Conservation (phyloP, 148 eudicot genomes). For the Vaccinium macrocarpon region DNA sequence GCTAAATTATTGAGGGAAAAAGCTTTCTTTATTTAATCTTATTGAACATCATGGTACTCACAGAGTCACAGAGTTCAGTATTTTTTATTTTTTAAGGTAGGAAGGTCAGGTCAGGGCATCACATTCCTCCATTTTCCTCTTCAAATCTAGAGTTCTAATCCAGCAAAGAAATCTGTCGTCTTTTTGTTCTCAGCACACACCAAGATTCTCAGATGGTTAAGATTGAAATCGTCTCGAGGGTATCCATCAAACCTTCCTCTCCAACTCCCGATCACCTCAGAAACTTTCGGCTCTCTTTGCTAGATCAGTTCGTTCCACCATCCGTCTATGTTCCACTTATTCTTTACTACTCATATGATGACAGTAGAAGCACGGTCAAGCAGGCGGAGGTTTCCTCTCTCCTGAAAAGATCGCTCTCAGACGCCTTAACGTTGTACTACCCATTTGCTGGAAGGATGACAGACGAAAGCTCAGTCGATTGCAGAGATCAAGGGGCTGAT, state of each 20-base stretch:
- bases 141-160: background rate
- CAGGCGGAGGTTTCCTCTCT: constrained; percentile 12
- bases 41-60: too few relatives aligned
- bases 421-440: constrained; percentile 34
- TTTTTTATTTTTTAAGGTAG: too few relatives aligned
- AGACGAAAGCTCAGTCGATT: constrained; percentile 29
- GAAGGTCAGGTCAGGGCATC: too few relatives aligned
- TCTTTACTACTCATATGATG: constrained; percentile 27
- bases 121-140: too few relatives aligned
- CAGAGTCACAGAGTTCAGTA: too few relatives aligned
- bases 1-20: too few relatives aligned
- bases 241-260: constrained; percentile 44
- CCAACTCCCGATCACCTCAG: constrained; percentile 39
- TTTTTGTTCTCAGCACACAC: background rate
- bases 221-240: constrained; percentile 32
- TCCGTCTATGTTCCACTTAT: constrained; percentile 26
- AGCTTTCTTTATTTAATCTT: too few relatives aligned
- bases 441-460: constrained; percentile 46
- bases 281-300: constrained; percentile 28
- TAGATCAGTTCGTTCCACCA: constrained; percentile 43
- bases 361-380: background rate
- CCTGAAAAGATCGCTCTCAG: constrained; percentile 28
- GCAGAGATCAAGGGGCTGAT: constrained; percentile 39
- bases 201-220: constrained; percentile 18
- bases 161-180: background rate